Conservation (phyloP, 495 filamentous ascomycete genomes). For the Physcia stellaris region DNA sequence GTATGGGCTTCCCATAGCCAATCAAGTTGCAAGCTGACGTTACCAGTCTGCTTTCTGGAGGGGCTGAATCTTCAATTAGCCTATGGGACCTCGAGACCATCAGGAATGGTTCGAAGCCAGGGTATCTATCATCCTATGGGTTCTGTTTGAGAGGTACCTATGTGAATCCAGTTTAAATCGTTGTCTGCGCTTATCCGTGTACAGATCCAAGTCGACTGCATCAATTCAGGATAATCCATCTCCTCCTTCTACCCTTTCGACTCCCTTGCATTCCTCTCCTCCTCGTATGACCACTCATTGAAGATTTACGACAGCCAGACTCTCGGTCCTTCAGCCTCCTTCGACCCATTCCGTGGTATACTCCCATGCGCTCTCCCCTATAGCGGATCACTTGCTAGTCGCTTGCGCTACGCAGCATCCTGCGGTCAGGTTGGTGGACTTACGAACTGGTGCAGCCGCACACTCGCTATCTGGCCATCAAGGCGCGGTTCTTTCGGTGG, state of each 20-base stretch:
- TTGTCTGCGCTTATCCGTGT: constrained; percentile 16
- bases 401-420: constrained; percentile 76
- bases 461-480: constrained; percentile 67
- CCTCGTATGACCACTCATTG: constrained; percentile 71
- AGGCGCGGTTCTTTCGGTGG: constrained; percentile 55
- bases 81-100: constrained; percentile 67
- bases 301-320: constrained; percentile 62
- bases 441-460: constrained; percentile 60
- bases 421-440: constrained; percentile 65
- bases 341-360: constrained; percentile 62
- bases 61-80: constrained; percentile 62
- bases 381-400: constrained; percentile 57
- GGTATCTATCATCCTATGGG: constrained; percentile 37
- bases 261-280: constrained; percentile 61
- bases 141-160: constrained; percentile 3
- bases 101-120: constrained; percentile 18
- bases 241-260: constrained; percentile 87
- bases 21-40: constrained; percentile 8
- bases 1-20: constrained; percentile 28
- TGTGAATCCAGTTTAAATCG: constrained; percentile 4
- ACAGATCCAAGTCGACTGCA: constrained; percentile 29
- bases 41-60: constrained; percentile 63
- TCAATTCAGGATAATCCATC: constrained; percentile 67
- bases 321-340: constrained; percentile 46
- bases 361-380: constrained; percentile 61